Conservation (phyloP, 2,329 filamentous ascomycete genomes). For the Penicillium sp. region DNA sequence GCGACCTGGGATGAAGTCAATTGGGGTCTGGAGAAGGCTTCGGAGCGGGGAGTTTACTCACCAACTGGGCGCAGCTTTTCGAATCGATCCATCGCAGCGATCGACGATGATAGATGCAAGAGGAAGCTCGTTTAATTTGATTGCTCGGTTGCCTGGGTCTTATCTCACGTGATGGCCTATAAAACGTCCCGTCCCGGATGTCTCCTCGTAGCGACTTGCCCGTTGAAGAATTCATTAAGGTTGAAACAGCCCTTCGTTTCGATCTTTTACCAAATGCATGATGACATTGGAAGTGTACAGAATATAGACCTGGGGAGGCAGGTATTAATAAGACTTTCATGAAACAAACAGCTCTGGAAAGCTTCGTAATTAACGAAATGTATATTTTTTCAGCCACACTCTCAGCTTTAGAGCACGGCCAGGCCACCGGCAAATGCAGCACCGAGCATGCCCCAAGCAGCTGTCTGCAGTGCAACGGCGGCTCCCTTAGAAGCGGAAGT, state of each 20-base stretch:
- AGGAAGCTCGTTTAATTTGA: neutral
- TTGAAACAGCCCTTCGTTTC: slow-evolving; percentile 34
- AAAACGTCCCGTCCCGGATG: neutral
- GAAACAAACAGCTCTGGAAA: neutral
- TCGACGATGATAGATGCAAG: neutral
- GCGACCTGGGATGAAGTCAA: slow-evolving; percentile 31
- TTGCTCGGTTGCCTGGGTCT: neutral
- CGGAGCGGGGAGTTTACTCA: slow-evolving; percentile 19
- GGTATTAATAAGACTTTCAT: neutral
- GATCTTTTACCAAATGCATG: slow-evolving; percentile 39
- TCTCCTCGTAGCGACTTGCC: neutral
- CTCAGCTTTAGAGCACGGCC: slow-evolving; percentile 28
- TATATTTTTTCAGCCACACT: neutral
- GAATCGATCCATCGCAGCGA: slow-evolving; percentile 56
- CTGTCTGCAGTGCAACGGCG: slow-evolving; percentile 33
- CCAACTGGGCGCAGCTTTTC: slow-evolving; percentile 32
- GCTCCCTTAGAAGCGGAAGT: slow-evolving; percentile 29
- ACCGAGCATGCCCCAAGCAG: slow-evolving; percentile 38
- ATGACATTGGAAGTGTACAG: neutral
- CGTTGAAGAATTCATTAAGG: neutral
- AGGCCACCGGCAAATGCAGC: slow-evolving; percentile 34
- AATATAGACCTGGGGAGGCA: neutral
- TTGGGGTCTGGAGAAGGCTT: neutral
- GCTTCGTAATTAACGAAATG: no score
- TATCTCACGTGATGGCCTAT: neutral